Evolutionary conservation across 2,329 filamentous ascomycete genomes (phyloP), one percentile per base, ranked within the genome.

Genomic region (Fusarium nodosum): DNA sequence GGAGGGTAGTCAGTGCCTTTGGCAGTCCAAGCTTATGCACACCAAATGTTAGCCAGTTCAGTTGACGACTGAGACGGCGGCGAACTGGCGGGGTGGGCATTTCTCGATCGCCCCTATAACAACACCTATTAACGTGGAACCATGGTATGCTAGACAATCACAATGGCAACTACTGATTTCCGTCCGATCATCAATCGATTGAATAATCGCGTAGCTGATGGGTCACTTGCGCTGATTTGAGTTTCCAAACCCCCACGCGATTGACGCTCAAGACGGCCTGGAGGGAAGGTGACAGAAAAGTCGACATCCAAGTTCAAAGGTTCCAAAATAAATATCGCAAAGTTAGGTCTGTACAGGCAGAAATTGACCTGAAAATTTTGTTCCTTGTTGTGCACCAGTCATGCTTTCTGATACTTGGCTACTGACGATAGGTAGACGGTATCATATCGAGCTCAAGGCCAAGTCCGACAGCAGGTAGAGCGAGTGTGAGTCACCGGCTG

Each of bases 41-140:
- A 58, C 18, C 41, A 24, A 26, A 11, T 26, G 41, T 44, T 42
- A 24, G 22, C 31, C 39, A 56, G 60, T 60, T 66, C 47, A 51
- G 39, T 36, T 48, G 41, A 47, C 41, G 42, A 33, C 47, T 54
- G 53, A 53, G 41, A 62, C 36, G 31, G 42, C 28, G 46, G 51
- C 34, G 63, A 65, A 70, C 58, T 71, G 67, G 67, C 33, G 67
- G 67, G 67, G 67, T 64, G 62, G 34, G 31, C 33, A 50, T 63
- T 30, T 36, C 42, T 54, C 6, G 12, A 50, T 56, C 61, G 56
- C 54, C 66, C 58, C 60, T 38, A 42, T 26, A 12, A 31, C 54
- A 54, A 55, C 59, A 42, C 56, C 38, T 26, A 47, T 28, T 22
- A 36, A 30, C 15, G 28, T 41, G 15, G 18, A 26, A 36, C 33